phyloP scores from a whole-genome alignment of 306 rosid species.

The Abrus precatorius region DNA sequence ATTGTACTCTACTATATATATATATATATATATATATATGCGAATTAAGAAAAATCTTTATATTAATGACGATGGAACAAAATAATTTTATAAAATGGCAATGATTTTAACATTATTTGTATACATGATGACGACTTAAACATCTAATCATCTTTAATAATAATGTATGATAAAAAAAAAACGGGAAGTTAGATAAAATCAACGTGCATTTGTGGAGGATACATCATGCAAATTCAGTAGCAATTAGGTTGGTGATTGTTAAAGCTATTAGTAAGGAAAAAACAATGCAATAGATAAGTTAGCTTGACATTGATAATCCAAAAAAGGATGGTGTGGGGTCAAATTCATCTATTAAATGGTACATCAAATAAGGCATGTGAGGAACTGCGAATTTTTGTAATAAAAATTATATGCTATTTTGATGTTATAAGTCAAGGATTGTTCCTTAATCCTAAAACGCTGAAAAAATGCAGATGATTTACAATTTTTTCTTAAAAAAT shows the following conservation, averaged over 20 bases:
- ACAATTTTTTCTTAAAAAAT: too few relatives aligned
- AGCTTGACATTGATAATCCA: neutral
- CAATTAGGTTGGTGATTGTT: slow-evolving; percentile 19
- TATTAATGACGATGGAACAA: neutral
- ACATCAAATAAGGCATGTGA: neutral
- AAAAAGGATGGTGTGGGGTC: neutral
- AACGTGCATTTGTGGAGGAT: slow-evolving; percentile 10
- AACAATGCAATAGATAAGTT: slow-evolving; percentile 20
- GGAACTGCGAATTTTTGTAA: neutral
- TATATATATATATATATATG: neutral
- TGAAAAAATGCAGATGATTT: neutral
- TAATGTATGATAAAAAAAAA: neutral
- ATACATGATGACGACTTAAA: slow-evolving; percentile 8
- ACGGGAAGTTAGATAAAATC: slow-evolving; percentile 21
- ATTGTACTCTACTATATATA: neutral
- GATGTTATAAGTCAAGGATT: neutral
- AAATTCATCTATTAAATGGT: neutral
- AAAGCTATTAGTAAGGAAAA: slow-evolving; percentile 8
- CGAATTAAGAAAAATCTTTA: neutral
- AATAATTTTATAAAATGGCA: neutral
- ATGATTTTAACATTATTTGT: neutral
- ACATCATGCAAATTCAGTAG: neutral
- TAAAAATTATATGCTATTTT: too few relatives aligned
- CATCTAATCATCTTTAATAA: slow-evolving; percentile 30
- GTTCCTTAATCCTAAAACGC: neutral